Evolutionary conservation across 768 basidiomycete genomes (phyloP).

Genomic region (Lentinus brumalis): DNA sequence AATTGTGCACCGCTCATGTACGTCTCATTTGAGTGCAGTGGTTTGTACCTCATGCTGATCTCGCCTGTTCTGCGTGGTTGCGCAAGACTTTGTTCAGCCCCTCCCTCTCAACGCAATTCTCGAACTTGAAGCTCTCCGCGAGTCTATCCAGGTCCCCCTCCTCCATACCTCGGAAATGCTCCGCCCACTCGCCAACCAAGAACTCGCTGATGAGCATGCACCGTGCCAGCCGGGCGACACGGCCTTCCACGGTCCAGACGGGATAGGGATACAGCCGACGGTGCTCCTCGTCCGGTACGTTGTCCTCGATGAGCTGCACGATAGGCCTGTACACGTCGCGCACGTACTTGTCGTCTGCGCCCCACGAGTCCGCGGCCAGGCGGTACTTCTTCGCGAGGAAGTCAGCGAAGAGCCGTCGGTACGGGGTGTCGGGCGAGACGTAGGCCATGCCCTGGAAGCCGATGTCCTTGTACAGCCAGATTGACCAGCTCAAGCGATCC

Average conservation of each 20-base stretch:
- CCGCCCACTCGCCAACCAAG: slow-evolving; percentile 73
- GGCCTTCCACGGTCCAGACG: slow-evolving; percentile 60
- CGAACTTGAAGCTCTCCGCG: slow-evolving; percentile 72
- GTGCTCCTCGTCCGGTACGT: slow-evolving; percentile 48
- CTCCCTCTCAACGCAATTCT: slow-evolving; percentile 66
- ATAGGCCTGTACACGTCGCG: slow-evolving; percentile 66
- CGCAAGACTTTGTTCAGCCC: slow-evolving; percentile 43
- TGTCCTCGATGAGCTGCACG: slow-evolving; percentile 58
- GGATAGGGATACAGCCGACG: slow-evolving; percentile 60
- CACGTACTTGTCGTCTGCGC: slow-evolving; percentile 63
- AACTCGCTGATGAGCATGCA: slow-evolving; percentile 71
- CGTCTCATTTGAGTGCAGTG: too few relatives aligned
- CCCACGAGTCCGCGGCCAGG: slow-evolving; percentile 80
- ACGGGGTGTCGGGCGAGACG: slow-evolving; percentile 66
- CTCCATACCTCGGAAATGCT: slow-evolving; percentile 59
- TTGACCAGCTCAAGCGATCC: slow-evolving; percentile 70
- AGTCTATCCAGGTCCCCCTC: slow-evolving; percentile 66
- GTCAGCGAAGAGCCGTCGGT: slow-evolving; percentile 66
- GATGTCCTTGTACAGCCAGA: slow-evolving; percentile 88
- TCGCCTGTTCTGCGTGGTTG: slow-evolving; percentile 23
- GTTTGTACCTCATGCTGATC: too few relatives aligned
- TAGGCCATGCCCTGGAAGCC: slow-evolving; percentile 87
- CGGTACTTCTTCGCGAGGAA: slow-evolving; percentile 81
- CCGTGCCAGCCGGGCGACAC: slow-evolving; percentile 59
- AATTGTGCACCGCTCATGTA: too few relatives aligned